Evolutionary conservation across 805 yeast genomes (phyloP), one percentile per base, ranked within the genome.

Genomic region (Kuraishia ogatae): DNA sequence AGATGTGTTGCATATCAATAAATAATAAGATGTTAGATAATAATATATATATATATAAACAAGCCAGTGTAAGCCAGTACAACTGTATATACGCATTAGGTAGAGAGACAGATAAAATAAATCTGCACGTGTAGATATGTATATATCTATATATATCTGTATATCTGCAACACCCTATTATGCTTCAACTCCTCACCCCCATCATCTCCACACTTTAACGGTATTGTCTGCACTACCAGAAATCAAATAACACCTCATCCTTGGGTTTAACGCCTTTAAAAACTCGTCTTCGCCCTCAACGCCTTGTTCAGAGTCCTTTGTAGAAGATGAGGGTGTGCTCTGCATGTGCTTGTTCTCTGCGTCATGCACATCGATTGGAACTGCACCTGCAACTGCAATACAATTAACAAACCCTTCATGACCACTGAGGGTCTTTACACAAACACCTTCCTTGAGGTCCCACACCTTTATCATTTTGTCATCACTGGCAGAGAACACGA

Each of bases 341-440:
- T n/a, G n/a, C n/a, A n/a, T n/a, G n/a, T n/a, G n/a, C n/a, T n/a
- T n/a, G n/a, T n/a, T n/a, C n/a, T n/a, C n/a, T n/a, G n/a, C n/a
- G n/a, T 52, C 56, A 35, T 55, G 53, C 10, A 51, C 48, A 35
- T 53, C 56, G 10, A 75, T 66, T 0, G 82, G 75, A 26, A 26
- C 10, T 26, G 29, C 29, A 5, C 29, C 29, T 26, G 29, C 8
- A 74, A 83, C 80, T 21, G 66, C 70, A 8, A 90, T 70, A 51
- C 81, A 75, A 60, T 83, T 87, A 2, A 91, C 79, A 68, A 91
- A 92, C 26, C 88, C 91, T n/a, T 81, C 84, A 66, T 90, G 96
- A 0, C 80, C 83, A 2, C 65, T 66, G 51, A 89, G 72, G 1
- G 81, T 75, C 51, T 78, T 69, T 2, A 81, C 70, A 43, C 84